Percentiles rank a stretch among this genome's conserved stretches.
Evolutionary conservation across 495 filamentous ascomycete species (phyloP).

Genomic region (Penicillium antarcticum): DNA sequence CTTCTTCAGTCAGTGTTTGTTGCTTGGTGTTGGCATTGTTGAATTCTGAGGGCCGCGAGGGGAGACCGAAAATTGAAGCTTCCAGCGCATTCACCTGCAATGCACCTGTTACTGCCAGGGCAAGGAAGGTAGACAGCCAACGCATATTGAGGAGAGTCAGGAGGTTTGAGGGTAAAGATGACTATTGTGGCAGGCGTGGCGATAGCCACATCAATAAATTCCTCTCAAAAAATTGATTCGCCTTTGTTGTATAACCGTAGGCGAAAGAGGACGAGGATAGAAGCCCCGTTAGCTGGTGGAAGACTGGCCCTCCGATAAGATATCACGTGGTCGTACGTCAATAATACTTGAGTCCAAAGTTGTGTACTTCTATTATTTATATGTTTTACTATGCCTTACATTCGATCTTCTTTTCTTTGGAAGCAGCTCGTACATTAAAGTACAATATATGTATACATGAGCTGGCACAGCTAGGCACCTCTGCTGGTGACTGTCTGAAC

Average conservation of each 20-base stretch:
- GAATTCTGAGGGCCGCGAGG: slow-evolving; percentile 1
- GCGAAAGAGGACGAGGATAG: neutral
- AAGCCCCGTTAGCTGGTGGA: neutral
- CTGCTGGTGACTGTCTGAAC: neutral
- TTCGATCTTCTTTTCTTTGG: too few species aligned
- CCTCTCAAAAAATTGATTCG: neutral
- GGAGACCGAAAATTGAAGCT: slow-evolving; percentile 38
- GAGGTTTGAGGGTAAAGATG: neutral
- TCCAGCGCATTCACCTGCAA: slow-evolving; percentile 28
- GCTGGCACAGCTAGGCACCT: too few species aligned
- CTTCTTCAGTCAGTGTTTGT: slow-evolving; percentile 35
- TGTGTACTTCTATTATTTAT: too few species aligned
- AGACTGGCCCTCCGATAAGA: slow-evolving; percentile 13
- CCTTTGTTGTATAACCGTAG: neutral
- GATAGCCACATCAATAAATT: neutral
- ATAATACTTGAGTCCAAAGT: neutral
- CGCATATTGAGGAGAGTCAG: slow-evolving; percentile 21
- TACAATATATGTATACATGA: too few species aligned
- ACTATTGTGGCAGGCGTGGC: neutral
- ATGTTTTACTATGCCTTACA: too few species aligned
- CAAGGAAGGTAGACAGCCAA: slow-evolving; percentile 24
- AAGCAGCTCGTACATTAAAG: too few species aligned
- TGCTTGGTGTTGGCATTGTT: neutral
- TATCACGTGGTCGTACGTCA: slow-evolving; percentile 19
- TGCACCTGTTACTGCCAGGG: slow-evolving; percentile 22